Base-by-base conservation (phyloP, 2,329 filamentous ascomycete species). In the Pseudonectria foliicola region DNA sequence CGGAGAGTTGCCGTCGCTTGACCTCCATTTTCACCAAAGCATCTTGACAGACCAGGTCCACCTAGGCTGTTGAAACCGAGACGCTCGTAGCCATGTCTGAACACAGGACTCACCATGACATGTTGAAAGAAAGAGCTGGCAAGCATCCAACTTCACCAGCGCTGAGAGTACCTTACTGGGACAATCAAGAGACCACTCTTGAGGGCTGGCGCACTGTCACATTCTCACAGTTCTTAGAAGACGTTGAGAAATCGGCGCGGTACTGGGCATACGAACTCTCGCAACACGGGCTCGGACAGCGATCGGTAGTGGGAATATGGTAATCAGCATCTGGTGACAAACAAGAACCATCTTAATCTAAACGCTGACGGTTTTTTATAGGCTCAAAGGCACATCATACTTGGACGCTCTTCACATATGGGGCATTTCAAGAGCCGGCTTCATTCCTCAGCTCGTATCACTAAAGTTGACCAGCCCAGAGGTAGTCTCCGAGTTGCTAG, bases 231-330 rank as follows among this genome's bases (percentile, higher is more conserved):
- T 45, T 49, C 2, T n/a, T 35, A 6, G 26, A 23, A 2, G 35
- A 49, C n/a, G 31, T 47, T 2, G 31, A 45, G 6, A 21, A 32
- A 8, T 34, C 33, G 6, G 39, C 44, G 2, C 29, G 31, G 2
- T 44, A 45, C 13, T 49, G 46, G 46, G 37, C 31, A 1, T 10
- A 38, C 3, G 12, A 39, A 13, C 27, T 49, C 10, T 23, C 24
- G 0, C 25, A 29, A 2, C 4, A 13, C 1, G 36, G 36, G 2
- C 15, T 23, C 1, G n/a, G 33, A 3, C 28, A 41, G 0, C 33
- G 32, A 7, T 39, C 47, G n/a, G 32, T 48, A 8, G 31, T 50
- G 24, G 46, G 47, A 1, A 7, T 50, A n/a, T 50, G 42, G 46
- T 50, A 4, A 30, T 6, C 1, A 12, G 7, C 31, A 13, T 34